Evolutionary conservation across 352 stramenopile genomes (phyloP).

Genomic region (Phytophthora citricola): DNA sequence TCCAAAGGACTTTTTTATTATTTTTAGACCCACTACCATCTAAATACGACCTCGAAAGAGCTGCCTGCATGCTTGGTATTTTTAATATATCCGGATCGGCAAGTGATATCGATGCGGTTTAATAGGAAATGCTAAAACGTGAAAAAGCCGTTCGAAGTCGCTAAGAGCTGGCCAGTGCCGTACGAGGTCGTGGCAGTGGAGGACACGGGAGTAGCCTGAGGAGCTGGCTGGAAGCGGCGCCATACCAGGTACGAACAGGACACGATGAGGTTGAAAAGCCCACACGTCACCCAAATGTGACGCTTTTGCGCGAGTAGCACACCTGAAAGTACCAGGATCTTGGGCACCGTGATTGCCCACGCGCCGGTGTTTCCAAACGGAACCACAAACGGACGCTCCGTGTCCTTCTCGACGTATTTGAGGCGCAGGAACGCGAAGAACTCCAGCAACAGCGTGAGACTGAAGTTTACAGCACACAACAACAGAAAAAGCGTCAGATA

Average conservation of each 20-base stretch:
- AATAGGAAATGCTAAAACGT: constrained; percentile 6
- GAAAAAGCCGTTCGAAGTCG: constrained; percentile 29
- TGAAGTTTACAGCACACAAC: constrained; percentile 22
- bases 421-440: constrained; percentile 87
- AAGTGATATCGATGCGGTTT: not conserved
- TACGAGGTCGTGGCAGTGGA: constrained; percentile 30
- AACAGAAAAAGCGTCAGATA: constrained; percentile 4
- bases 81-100: constrained; percentile 6
- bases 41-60: too few species aligned
- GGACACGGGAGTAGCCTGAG: constrained; percentile 1
- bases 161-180: constrained; percentile 38
- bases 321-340: constrained; percentile 79
- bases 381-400: constrained; percentile 74
- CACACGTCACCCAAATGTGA: constrained; percentile 77
- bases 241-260: constrained; percentile 69
- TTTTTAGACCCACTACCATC: too few species aligned
- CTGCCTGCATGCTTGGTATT: too few species aligned
- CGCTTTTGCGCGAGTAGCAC: constrained; percentile 74
- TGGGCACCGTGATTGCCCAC: constrained; percentile 82
- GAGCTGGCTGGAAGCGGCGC: constrained; percentile 57
- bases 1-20: too few species aligned
- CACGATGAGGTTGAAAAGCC: constrained; percentile 69
- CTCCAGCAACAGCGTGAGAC: constrained; percentile 79
- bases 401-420: constrained; percentile 84
- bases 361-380: constrained; percentile 73